These are phyloP conservation scores for Haplosporangium gracile DNA, from an alignment of 192 early-diverging fungal species.

Conservation along the genomic window DNA sequence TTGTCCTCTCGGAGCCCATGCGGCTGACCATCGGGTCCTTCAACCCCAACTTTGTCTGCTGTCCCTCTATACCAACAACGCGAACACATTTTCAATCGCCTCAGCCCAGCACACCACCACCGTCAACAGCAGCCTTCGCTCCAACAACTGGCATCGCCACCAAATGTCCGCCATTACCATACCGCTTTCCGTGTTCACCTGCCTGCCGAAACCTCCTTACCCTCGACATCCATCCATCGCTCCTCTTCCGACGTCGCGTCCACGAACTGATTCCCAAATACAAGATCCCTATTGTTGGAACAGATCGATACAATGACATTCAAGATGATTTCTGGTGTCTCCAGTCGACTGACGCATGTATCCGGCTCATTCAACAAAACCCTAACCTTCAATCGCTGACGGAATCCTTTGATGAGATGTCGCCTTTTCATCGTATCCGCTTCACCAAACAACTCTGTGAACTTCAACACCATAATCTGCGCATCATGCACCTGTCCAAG, in stretches of 20 bases:
- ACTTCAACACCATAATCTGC: not conserved
- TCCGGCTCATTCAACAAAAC: slow-evolving; percentile 28
- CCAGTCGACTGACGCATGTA: slow-evolving; percentile 36
- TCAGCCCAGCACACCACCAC: not conserved
- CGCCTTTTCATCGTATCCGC: slow-evolving; percentile 31
- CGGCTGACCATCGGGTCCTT: slow-evolving; percentile 6
- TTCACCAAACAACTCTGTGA: slow-evolving; percentile 29
- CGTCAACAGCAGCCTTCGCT: not conserved
- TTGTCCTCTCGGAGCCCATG: slow-evolving; percentile 38
- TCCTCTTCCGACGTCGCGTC: slow-evolving; percentile 24
- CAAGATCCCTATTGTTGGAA: slow-evolving; percentile 7
- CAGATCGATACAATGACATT: slow-evolving; percentile 20
- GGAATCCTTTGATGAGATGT: slow-evolving; percentile 41
- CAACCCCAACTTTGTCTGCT: not conserved
- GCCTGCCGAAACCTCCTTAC: slow-evolving; percentile 22
- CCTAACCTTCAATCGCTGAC: slow-evolving; percentile 21
- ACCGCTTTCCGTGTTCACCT: not conserved
- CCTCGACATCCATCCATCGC: slow-evolving; percentile 40
- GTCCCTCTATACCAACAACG: not conserved
- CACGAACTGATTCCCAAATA: slow-evolving; percentile 28
- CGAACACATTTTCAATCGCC: not conserved
- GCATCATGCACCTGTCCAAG: slow-evolving; percentile 24
- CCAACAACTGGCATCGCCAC: not conserved
- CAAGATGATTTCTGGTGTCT: slow-evolving; percentile 48
- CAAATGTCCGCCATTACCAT: not conserved